These are phyloP conservation scores for Tricharina praecox DNA, from an alignment of 495 filamentous ascomycete genomes.

Conservation along the genomic window DNA sequence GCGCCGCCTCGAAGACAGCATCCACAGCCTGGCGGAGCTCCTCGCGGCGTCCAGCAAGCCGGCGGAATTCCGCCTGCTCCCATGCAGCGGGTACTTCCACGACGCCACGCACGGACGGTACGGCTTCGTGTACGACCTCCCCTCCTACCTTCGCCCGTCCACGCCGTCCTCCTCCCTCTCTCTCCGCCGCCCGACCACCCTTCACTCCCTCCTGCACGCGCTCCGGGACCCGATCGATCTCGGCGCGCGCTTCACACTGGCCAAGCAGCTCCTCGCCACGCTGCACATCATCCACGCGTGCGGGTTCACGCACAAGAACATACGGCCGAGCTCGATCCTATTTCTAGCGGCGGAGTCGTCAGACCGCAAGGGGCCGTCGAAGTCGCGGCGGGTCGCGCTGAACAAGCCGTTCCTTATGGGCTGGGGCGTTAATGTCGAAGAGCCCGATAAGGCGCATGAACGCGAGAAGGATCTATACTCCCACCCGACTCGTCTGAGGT, in stretches of 20 bases:
- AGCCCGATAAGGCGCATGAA: not conserved
- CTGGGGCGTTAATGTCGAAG: conserved; percentile 16
- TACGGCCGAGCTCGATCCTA: conserved; percentile 28
- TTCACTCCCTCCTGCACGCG: not conserved
- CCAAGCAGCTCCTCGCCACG: conserved; percentile 28
- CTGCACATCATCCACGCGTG: conserved; percentile 30
- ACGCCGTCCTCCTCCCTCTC: too few species aligned
- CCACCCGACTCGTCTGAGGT: conserved; percentile 35
- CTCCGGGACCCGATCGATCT: conserved; percentile 7
- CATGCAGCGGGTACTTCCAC: conserved; percentile 10
- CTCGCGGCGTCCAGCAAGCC: conserved; percentile 1
- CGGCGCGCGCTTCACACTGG: conserved; percentile 25
- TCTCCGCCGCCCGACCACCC: not conserved
- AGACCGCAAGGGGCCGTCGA: not conserved
- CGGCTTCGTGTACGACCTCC: conserved; percentile 9
- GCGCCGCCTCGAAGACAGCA: not conserved
- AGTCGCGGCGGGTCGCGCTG: conserved; percentile 11
- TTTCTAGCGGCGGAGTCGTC: conserved; percentile 16
- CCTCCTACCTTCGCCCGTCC: not conserved
- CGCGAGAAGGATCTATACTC: conserved; percentile 29
- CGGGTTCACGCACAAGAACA: conserved; percentile 34
- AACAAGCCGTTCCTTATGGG: conserved; percentile 16
- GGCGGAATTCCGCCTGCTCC: not conserved
- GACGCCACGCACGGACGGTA: conserved; percentile 2
- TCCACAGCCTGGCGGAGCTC: not conserved